Base-by-base conservation (phyloP, 352 stramenopile species). In the Globisporangium okanoganense region DNA sequence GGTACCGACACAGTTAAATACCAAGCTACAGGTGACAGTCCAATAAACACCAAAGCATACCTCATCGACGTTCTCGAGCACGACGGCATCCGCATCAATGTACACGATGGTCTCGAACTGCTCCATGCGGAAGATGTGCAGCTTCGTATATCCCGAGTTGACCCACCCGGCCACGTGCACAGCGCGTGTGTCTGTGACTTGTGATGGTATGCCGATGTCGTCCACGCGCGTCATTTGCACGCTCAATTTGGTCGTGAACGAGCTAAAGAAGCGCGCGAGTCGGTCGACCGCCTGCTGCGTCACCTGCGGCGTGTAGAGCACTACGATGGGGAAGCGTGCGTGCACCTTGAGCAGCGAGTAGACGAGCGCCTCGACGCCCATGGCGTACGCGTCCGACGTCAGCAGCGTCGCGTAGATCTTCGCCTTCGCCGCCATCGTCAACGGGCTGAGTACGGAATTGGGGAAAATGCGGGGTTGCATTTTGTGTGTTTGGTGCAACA, bases 21-120 rank as follows among this genome's bases (percentile, higher is more conserved):
- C 3, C 36, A n/a, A 18, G 14, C 18, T 7, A 12, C 36, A 43
- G 36, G 7, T 43, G 36, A 5, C 16, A 16, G 16, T 6, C 5
- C 12, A 2, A 40, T 12, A 40, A 40, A 16, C 16, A n/a, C 2
- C 36, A 43, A 16, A 31, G 0, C 45, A 18, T 41, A 92, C 72
- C 65, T 85, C 71, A 33, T 83, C 79, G 10, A 94, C 65, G 61
- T 88, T 84, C 29, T 85, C 73, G 5, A 94, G 50, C 18, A 97
- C 82, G 38, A 96, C 52, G 51, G 79, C 82, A 64, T 96, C 85
- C 5, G 84, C 72, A 67, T 96, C 84, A 56, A 97, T 87, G 65
- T 95, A 97, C 7, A 97, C 63, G 56, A 97, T 78, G n/a, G 75
- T 82, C 25, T 85, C 68, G 58, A 88, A 97, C 61, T 88, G 70